Percentiles rank a stretch among this genome's conserved stretches.
These are phyloP conservation scores for Liquidambar formosana DNA, from an alignment of 164 flowering plant genomes.

Conservation along the genomic window DNA sequence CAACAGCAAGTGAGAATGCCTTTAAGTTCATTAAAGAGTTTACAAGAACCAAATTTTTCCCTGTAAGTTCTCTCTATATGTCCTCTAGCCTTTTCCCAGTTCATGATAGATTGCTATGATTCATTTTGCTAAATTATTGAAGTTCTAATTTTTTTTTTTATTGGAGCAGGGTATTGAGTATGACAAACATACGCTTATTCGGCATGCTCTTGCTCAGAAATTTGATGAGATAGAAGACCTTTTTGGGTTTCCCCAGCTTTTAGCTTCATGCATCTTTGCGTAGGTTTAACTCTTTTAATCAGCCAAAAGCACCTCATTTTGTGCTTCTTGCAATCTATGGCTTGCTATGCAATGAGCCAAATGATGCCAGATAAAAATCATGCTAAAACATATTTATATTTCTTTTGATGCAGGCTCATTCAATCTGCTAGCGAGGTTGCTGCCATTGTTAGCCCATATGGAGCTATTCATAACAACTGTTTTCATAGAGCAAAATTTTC, in stretches of 20 bases:
- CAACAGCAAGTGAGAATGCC: slow-evolving; percentile 6
- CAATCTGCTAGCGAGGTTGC: slow-evolving; percentile 31
- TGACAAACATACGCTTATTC: slow-evolving; percentile 23
- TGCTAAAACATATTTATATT: too few species aligned
- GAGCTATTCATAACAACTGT: slow-evolving; percentile 21
- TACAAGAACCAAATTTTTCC: slow-evolving; percentile 11
- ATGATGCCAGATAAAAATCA: too few species aligned
- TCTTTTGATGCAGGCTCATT: slow-evolving; percentile 22
- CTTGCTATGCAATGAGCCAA: neutral
- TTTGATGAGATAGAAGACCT: slow-evolving; percentile 31
- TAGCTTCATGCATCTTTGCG: slow-evolving; percentile 31
- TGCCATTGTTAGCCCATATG: slow-evolving; percentile 26
- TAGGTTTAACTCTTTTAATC: slow-evolving; percentile 1
- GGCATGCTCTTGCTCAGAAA: slow-evolving; percentile 35
- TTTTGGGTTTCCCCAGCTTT: slow-evolving; percentile 28
- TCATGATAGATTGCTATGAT: too few species aligned
- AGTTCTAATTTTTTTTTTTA: too few species aligned
- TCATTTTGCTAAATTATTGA: too few species aligned
- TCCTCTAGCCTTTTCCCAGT: neutral
- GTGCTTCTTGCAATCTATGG: neutral
- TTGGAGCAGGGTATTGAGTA: slow-evolving; percentile 24
- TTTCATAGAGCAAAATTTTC: slow-evolving; percentile 22
- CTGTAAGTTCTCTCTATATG: slow-evolving; percentile 20
- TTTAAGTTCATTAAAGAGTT: slow-evolving; percentile 5
- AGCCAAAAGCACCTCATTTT: neutral